Evolutionary conservation across 441 rosid genomes (phyloP).

Genomic region (Gossypium trilobum): DNA sequence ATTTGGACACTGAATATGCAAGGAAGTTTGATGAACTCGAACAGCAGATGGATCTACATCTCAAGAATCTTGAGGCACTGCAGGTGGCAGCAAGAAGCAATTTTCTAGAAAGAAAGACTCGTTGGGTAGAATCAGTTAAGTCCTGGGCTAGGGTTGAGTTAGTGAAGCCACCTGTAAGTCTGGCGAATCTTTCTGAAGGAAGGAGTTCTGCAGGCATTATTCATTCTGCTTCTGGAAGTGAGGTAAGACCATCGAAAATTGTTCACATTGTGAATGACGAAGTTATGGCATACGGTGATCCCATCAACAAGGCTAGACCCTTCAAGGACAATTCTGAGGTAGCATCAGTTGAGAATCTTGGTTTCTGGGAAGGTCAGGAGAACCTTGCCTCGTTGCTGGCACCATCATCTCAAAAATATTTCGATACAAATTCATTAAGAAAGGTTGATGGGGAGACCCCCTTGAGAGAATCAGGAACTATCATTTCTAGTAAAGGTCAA

Average conservation of each 20-base stretch:
- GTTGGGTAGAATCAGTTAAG: slow-evolving; percentile 38
- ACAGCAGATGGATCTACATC: slow-evolving; percentile 24
- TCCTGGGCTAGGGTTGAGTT: slow-evolving; percentile 41
- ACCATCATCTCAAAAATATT: neutral
- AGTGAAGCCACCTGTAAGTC: slow-evolving; percentile 17
- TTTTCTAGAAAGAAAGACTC: slow-evolving; percentile 35
- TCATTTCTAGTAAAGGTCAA: neutral
- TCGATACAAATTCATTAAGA: neutral
- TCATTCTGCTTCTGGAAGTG: neutral
- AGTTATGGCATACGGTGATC: slow-evolving; percentile 17
- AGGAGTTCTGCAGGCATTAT: slow-evolving; percentile 2
- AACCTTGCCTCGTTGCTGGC: neutral
- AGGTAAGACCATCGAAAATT: slow-evolving; percentile 15
- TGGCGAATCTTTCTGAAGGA: slow-evolving; percentile 8
- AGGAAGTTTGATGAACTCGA: slow-evolving; percentile 36
- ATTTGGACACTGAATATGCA: slow-evolving; percentile 38
- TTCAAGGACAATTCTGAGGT: slow-evolving; percentile 14
- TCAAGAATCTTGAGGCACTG: slow-evolving; percentile 33
- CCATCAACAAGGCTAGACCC: slow-evolving; percentile 11
- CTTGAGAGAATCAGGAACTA: neutral
- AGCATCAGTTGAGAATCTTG: slow-evolving; percentile 5
- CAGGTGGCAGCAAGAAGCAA: slow-evolving; percentile 36
- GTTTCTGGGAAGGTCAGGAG: neutral
- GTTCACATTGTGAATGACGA: slow-evolving; percentile 17
- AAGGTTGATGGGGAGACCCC: neutral